These are phyloP conservation scores for Xylariaceae sp. DNA, from an alignment of 2,329 filamentous ascomycete species.

Conservation along the genomic window DNA sequence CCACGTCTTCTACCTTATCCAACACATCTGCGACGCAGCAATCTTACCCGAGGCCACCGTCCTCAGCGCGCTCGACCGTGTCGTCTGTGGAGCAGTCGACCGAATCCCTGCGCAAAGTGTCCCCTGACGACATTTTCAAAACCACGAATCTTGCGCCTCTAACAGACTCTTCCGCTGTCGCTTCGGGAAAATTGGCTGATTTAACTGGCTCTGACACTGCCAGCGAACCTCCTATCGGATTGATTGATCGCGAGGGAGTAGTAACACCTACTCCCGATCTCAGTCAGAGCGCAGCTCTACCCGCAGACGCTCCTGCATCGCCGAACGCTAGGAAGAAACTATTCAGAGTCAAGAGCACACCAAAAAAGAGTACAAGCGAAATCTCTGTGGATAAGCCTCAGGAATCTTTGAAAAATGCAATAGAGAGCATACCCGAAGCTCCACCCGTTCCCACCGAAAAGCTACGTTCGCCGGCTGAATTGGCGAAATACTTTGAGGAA, in stretches of 20 bases:
- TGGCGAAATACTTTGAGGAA: conserved; percentile 28
- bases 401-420: conserved; percentile 7
- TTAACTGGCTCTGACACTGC: conserved; percentile 19
- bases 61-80: conserved; percentile 1
- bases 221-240: conserved; percentile 16
- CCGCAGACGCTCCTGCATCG: no score
- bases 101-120: background rate
- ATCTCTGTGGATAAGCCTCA: conserved; percentile 10
- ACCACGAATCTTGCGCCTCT: conserved; percentile 21
- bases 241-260: conserved; percentile 21
- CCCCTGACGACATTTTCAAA: conserved; percentile 12
- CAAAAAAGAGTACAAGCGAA: conserved; percentile 3
- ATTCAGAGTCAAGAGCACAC: conserved; percentile 1
- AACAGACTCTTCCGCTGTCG: conserved; percentile 12
- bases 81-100: conserved; percentile 15
- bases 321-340: conserved; percentile 12
- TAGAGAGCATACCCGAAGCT: conserved; percentile 4
- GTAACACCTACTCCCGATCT: conserved; percentile 18
- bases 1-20: background rate
- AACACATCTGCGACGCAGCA: conserved; percentile 16
- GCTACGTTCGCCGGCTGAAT: conserved; percentile 20
- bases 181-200: conserved; percentile 11
- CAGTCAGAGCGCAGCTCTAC: no score
- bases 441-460: conserved; percentile 12
- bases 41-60: background rate